A percentile compares a stretch with the other conserved stretches of the same genome.
Evolutionary conservation across 2,329 filamentous ascomycete species (phyloP).

Genomic region (Escovopsis sp.): DNA sequence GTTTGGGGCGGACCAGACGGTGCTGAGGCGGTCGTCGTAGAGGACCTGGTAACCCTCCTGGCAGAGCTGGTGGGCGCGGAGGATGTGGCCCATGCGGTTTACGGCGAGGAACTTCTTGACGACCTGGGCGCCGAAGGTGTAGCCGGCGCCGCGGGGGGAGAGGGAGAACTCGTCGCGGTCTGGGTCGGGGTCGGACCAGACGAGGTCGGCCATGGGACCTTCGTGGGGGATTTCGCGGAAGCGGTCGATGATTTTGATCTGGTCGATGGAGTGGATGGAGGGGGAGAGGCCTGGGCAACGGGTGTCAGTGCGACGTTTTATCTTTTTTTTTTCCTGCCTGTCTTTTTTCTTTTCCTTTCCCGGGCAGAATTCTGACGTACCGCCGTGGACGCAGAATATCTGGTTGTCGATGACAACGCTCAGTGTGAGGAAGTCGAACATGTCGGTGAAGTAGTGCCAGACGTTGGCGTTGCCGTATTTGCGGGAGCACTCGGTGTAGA

Average conservation of each 20-base stretch:
- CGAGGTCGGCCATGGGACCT: conserved; percentile 97
- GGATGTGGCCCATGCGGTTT: conserved; percentile 94
- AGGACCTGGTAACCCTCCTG: conserved; percentile 96
- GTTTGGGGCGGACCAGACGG: conserved; percentile 95
- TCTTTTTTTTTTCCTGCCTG: neutral
- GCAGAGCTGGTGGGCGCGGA: conserved; percentile 95
- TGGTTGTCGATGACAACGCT: conserved; percentile 97
- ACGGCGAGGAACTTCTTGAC: conserved; percentile 97
- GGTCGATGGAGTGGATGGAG: conserved; percentile 94
- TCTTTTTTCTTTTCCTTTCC: too few relatives aligned
- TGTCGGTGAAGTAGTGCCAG: conserved; percentile 99
- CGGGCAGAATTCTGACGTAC: conserved; percentile 22
- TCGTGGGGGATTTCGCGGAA: conserved; percentile 98
- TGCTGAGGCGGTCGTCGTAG: conserved; percentile 87
- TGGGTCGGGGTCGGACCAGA: conserved; percentile 97
- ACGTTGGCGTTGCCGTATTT: conserved; percentile 98
- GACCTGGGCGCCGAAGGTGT: conserved; percentile 94
- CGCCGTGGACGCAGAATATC: conserved; percentile 97
- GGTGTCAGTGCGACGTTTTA: neutral
- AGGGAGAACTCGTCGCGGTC: conserved; percentile 95
- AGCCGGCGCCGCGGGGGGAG: conserved; percentile 83
- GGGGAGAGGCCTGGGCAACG: conserved; percentile 51
- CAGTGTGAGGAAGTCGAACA: conserved; percentile 96
- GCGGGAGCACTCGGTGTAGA: conserved; percentile 94
- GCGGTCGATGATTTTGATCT: conserved; percentile 98